Evolutionary conservation across 306 rosid genomes (phyloP).

Genomic region (Prosopis cineraria): DNA sequence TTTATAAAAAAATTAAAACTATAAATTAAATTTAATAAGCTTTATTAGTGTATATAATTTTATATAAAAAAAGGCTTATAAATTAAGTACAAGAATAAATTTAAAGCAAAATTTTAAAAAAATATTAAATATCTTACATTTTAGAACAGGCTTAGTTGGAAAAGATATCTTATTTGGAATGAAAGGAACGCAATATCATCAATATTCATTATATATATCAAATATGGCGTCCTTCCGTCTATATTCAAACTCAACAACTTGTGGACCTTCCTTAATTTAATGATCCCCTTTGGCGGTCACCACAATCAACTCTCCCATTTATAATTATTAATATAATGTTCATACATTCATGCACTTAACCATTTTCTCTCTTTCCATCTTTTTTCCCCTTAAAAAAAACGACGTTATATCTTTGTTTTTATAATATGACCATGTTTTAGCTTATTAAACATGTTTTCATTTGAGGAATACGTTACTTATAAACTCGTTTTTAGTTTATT

Average conservation of each 20-base stretch:
- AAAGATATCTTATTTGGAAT: no score
- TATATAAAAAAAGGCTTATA: no score
- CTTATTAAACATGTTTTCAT: not conserved
- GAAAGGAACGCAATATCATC: not conserved
- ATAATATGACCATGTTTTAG: not conserved
- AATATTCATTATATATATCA: constrained; percentile 25
- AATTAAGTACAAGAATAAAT: no score
- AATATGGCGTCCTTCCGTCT: constrained; percentile 32
- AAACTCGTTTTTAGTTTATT: not conserved
- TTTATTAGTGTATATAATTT: no score
- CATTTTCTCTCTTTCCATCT: constrained; percentile 15
- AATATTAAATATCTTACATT: no score
- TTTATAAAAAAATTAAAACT: no score
- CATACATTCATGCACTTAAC: not conserved
- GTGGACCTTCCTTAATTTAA: constrained; percentile 43
- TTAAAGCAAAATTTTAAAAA: no score
- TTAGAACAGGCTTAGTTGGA: no score
- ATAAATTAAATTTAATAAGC: no score
- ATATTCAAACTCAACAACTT: constrained; percentile 45
- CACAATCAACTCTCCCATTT: not conserved
- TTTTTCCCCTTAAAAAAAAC: not conserved
- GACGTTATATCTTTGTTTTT: not conserved
- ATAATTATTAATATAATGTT: not conserved
- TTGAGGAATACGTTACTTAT: not conserved
- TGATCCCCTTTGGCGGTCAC: not conserved